Evolutionary conservation across 768 basidiomycete species (phyloP), one percentile per base, ranked within the genome.

Genomic region (Kwoniella sp.): DNA sequence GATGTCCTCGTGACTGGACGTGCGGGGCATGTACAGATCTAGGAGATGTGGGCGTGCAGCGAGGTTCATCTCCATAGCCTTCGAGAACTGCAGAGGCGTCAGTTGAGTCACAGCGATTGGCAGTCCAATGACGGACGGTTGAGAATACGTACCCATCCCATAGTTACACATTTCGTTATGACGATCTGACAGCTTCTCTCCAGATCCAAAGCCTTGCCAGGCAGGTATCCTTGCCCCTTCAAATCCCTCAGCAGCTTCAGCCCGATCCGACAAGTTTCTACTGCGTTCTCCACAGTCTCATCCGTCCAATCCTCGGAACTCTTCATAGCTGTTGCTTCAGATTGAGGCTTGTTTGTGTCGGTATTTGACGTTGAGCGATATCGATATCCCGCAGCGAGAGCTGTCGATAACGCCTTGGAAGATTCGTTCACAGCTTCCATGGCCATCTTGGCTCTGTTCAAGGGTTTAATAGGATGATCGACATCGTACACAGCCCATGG

Each of bases 101-200:
- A 65, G 58, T 25, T 54, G n/a, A n/a, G n/a, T n/a, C n/a, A n/a
- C n/a, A n/a, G n/a, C n/a, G n/a, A n/a, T n/a, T n/a, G n/a, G n/a
- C n/a, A n/a, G n/a, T n/a, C n/a, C n/a, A 31, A 30, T n/a, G 53
- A 4, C 15, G 30, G 4, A 34, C n/a, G 7, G 53, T 55, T n/a
- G 4, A 55, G 37, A 13, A 22, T 22, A 70, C 74, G 64, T 55
- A 79, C 77, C 72, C 73, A 71, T 26, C 61, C 57, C 22, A 79
- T n/a, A 4, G 41, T 20, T 5, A 75, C 3, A 61, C 64, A 69
- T 51, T 67, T 72, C 25, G 23, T 30, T 7, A 69, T 51, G 1
- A 79, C 26, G 23, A 50, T 66, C 30, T 59, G 34, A n/a, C 58
- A 41, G 7, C 61, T 68, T 48, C 60, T 67, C 48, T 79, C 77